These are phyloP conservation scores for Centaurea solstitialis DNA, from an alignment of 129 eudicot genomes.

Conservation along the genomic window DNA sequence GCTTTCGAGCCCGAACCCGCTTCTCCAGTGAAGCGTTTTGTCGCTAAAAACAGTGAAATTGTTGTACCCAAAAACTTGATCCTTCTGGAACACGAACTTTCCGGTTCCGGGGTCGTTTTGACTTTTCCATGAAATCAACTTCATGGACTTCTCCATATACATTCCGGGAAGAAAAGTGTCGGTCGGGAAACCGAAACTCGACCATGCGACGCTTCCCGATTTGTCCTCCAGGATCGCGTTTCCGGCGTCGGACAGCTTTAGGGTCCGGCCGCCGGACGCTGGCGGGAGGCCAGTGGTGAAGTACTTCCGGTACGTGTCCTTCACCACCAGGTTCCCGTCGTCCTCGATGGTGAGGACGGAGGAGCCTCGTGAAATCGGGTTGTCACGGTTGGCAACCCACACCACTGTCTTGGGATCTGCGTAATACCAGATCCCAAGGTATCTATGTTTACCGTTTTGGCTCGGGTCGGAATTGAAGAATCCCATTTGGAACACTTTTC, in stretches of 20 bases:
- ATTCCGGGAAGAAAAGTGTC: slow-evolving; percentile 69
- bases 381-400: slow-evolving; percentile 72
- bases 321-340: slow-evolving; percentile 45
- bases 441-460: slow-evolving; percentile 23
- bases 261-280: slow-evolving; percentile 16
- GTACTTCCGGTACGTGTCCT: slow-evolving; percentile 6
- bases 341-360: slow-evolving; percentile 19
- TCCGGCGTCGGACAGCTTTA: slow-evolving; percentile 48
- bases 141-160: slow-evolving; percentile 41
- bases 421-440: slow-evolving; percentile 56
- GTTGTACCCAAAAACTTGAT: slow-evolving; percentile 36
- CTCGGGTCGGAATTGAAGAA: slow-evolving; percentile 32
- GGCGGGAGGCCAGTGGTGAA: slow-evolving; percentile 21
- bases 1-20: slow-evolving; percentile 37
- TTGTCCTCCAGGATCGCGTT: slow-evolving; percentile 40
- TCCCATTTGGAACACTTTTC: slow-evolving; percentile 49
- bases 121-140: slow-evolving; percentile 58
- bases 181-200: slow-evolving; percentile 50
- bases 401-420: slow-evolving; percentile 31
- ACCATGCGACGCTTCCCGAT: slow-evolving; percentile 43
- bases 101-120: slow-evolving; percentile 55
- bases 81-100: slow-evolving; percentile 41
- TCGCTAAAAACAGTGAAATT: slow-evolving; percentile 30
- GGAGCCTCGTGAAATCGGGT: slow-evolving; percentile 20
- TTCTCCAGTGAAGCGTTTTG: slow-evolving; percentile 37